These are phyloP conservation scores for Sonneratia alba DNA, from an alignment of 345 rosid species.

Conservation along the genomic window DNA sequence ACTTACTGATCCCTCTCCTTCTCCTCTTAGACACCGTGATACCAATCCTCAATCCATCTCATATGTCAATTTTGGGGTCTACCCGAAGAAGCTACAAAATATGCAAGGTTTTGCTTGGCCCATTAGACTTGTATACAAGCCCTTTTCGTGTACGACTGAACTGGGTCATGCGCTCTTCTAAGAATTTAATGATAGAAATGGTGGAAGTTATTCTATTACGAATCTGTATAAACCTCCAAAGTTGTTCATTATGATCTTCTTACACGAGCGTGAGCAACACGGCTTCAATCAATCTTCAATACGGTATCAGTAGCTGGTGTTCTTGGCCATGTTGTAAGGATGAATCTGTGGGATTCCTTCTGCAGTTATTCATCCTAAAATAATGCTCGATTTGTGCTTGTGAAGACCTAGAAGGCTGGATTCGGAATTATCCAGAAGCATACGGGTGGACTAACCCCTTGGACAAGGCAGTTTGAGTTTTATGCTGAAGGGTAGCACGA, in stretches of 20 bases:
- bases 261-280: background rate
- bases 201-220: background rate
- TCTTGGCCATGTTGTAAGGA: too few species aligned
- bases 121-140: background rate
- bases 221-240: background rate
- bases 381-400: too few species aligned
- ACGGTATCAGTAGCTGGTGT: too few species aligned
- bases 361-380: too few species aligned
- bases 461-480: too few species aligned
- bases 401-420: too few species aligned
- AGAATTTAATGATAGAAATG: background rate
- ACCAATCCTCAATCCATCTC: background rate
- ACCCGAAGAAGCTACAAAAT: background rate
- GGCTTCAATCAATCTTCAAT: background rate
- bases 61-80: background rate
- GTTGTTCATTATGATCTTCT: background rate
- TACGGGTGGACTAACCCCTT: too few species aligned
- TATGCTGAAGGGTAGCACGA: background rate
- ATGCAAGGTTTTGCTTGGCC: background rate
- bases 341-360: too few species aligned
- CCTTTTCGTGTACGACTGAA: background rate
- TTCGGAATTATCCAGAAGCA: too few species aligned
- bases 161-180: background rate
- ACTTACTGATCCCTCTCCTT: conserved; percentile 37
- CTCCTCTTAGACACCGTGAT: background rate